Percentiles rank a stretch among this genome's conserved stretches.
phyloP scores from a whole-genome alignment of 2,329 filamentous ascomycete genomes.

The Incumbomyces lentus region DNA sequence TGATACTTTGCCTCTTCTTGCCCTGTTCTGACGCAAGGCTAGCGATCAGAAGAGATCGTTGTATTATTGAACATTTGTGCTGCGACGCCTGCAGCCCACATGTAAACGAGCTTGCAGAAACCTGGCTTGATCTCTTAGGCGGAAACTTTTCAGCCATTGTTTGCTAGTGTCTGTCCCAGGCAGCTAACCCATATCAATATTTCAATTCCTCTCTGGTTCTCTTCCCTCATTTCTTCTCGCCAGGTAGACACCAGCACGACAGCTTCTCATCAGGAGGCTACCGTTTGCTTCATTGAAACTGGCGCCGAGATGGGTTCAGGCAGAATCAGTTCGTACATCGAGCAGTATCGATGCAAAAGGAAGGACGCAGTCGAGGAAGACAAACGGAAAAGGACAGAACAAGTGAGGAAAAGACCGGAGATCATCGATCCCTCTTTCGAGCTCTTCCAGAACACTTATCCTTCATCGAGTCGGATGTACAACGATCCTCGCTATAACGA shows the following conservation, averaged over 20 bases:
- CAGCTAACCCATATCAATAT: not conserved
- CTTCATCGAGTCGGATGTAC: not conserved
- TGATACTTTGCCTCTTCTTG: too few relatives aligned
- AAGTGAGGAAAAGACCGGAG: not conserved
- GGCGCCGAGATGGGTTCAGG: not conserved
- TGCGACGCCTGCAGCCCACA: not conserved
- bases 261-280: too few relatives aligned
- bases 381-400: not conserved
- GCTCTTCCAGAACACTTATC: not conserved
- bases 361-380: constrained; percentile 4
- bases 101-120: not conserved
- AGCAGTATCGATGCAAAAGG: constrained; percentile 1
- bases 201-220: not conserved
- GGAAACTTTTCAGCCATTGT: not conserved
- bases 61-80: constrained; percentile 3
- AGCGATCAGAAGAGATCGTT: too few relatives aligned
- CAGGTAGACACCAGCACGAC: not conserved
- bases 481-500: not conserved
- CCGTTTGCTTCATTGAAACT: too few relatives aligned
- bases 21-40: too few relatives aligned
- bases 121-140: not conserved
- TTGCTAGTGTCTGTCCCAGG: not conserved
- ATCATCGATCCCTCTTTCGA: constrained; percentile 6
- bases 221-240: not conserved
- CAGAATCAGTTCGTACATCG: not conserved